phyloP scores from a whole-genome alignment of 1,284 basidiomycete species.

The Ceratobasidium papillatum region DNA sequence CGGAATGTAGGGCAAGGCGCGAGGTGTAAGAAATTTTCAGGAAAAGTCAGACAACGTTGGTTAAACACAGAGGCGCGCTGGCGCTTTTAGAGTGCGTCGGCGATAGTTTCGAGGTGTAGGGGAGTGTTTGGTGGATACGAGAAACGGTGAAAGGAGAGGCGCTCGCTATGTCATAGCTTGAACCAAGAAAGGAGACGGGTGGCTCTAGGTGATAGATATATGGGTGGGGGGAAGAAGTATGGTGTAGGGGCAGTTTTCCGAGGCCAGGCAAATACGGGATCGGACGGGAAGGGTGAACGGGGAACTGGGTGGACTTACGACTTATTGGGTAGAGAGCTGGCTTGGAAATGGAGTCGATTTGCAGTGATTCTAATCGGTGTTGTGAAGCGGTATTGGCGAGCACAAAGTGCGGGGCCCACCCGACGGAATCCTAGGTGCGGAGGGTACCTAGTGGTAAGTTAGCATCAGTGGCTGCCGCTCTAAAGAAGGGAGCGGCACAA shows the following conservation, averaged over 20 bases:
- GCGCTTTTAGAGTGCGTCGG: slow-evolving; percentile 41
- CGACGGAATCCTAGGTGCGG: slow-evolving; percentile 9
- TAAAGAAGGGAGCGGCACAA: slow-evolving; percentile 33
- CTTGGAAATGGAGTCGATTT: slow-evolving; percentile 40
- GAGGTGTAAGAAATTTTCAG: slow-evolving; percentile 6
- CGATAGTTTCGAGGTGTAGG: slow-evolving; percentile 37
- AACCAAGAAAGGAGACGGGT: slow-evolving; percentile 40
- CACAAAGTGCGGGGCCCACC: slow-evolving; percentile 23
- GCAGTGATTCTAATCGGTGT: slow-evolving; percentile 40
- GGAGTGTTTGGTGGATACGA: slow-evolving; percentile 30
- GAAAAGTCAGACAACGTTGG: background rate
- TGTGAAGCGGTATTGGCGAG: slow-evolving; percentile 41
- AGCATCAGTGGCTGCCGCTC: slow-evolving; percentile 41
- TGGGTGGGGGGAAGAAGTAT: slow-evolving; percentile 34
- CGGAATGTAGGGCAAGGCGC: slow-evolving; percentile 15
- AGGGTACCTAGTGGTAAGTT: slow-evolving; percentile 40
- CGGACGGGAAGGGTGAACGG: slow-evolving; percentile 35
- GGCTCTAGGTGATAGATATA: slow-evolving; percentile 12
- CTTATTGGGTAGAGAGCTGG: slow-evolving; percentile 31
- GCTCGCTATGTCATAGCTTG: slow-evolving; percentile 32
- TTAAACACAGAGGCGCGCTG: slow-evolving; percentile 21
- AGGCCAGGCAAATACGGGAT: slow-evolving; percentile 19
- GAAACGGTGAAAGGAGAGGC: slow-evolving; percentile 39
- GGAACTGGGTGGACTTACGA: slow-evolving; percentile 33
- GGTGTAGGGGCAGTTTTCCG: slow-evolving; percentile 26